These are phyloP conservation scores for Ophiocytium majus DNA, from an alignment of 352 stramenopile species.

Conservation along the genomic window DNA sequence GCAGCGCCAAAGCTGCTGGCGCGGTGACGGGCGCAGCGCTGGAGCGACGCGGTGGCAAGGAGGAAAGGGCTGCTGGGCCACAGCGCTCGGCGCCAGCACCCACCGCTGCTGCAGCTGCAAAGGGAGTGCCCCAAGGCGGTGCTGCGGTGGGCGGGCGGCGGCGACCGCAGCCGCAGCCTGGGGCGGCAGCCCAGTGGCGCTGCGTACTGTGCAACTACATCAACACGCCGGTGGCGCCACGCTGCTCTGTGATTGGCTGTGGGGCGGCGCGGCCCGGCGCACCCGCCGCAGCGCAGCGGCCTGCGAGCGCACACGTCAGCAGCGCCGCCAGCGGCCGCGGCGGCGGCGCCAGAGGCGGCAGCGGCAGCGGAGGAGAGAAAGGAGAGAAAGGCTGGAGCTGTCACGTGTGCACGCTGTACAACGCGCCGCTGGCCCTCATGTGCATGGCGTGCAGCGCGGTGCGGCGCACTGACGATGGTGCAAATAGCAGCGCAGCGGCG, in stretches of 20 bases:
- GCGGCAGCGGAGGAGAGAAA: conserved; percentile 5
- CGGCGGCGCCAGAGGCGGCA: neutral
- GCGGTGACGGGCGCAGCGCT: neutral
- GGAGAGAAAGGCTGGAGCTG: neutral
- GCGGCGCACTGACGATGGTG: neutral
- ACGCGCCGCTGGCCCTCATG: neutral
- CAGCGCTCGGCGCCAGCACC: neutral
- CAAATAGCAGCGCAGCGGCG: neutral
- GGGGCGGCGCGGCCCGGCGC: too few relatives aligned
- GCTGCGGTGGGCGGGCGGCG: too few relatives aligned
- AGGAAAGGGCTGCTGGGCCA: neutral
- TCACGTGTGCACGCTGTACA: neutral
- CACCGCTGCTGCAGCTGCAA: too few relatives aligned
- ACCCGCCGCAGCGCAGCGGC: neutral
- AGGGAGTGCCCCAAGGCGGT: too few relatives aligned
- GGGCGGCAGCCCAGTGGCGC: too few relatives aligned
- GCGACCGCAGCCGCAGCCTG: neutral
- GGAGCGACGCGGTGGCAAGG: neutral
- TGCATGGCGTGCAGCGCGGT: neutral
- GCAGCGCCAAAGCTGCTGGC: conserved; percentile 26
- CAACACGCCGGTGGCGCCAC: neutral
- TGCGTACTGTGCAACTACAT: neutral
- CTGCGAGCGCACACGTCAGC: neutral
- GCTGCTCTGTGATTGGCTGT: neutral
- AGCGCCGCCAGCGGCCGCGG: neutral